Evolutionary conservation across 2,329 filamentous ascomycete species (phyloP).

Genomic region (Neopestalotiopsis sp.): DNA sequence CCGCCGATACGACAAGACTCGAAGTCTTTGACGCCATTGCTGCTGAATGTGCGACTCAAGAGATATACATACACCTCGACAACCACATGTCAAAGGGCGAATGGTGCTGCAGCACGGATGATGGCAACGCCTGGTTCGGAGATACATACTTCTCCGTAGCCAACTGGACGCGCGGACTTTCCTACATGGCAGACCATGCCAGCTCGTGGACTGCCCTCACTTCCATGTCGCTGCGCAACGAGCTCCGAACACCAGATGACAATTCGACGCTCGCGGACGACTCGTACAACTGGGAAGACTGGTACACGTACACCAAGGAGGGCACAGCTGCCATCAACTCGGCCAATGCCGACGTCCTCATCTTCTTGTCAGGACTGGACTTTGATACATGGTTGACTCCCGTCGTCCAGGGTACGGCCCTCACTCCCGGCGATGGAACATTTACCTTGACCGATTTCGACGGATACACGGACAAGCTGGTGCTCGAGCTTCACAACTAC

Average conservation of each 20-base stretch:
- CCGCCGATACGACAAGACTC: slow-evolving; percentile 49
- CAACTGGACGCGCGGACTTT: slow-evolving; percentile 65
- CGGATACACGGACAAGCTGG: slow-evolving; percentile 58
- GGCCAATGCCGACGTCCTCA: slow-evolving; percentile 56
- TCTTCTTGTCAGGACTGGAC: slow-evolving; percentile 63
- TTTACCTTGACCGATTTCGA: slow-evolving; percentile 53
- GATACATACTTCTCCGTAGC: slow-evolving; percentile 61
- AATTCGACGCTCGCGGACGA: slow-evolving; percentile 36
- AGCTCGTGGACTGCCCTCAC: slow-evolving; percentile 51
- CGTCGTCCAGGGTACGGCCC: slow-evolving; percentile 51
- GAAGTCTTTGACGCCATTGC: slow-evolving; percentile 66
- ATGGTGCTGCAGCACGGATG: slow-evolving; percentile 61
- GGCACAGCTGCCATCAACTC: slow-evolving; percentile 55
- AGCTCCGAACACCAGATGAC: slow-evolving; percentile 51
- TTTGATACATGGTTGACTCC: slow-evolving; percentile 61
- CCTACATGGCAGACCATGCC: slow-evolving; percentile 64
- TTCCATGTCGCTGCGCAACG: slow-evolving; percentile 59
- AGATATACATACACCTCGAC: slow-evolving; percentile 64
- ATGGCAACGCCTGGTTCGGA: slow-evolving; percentile 67
- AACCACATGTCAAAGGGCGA: slow-evolving; percentile 64
- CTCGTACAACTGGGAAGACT: slow-evolving; percentile 61
- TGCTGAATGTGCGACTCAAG: slow-evolving; percentile 57
- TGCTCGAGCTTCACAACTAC: slow-evolving; percentile 67
- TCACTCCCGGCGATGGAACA: slow-evolving; percentile 49
- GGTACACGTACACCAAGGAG: slow-evolving; percentile 56